Evolutionary conservation across 2,329 filamentous ascomycete genomes (phyloP).

Genomic region (Ceratocystis alfenasii): DNA sequence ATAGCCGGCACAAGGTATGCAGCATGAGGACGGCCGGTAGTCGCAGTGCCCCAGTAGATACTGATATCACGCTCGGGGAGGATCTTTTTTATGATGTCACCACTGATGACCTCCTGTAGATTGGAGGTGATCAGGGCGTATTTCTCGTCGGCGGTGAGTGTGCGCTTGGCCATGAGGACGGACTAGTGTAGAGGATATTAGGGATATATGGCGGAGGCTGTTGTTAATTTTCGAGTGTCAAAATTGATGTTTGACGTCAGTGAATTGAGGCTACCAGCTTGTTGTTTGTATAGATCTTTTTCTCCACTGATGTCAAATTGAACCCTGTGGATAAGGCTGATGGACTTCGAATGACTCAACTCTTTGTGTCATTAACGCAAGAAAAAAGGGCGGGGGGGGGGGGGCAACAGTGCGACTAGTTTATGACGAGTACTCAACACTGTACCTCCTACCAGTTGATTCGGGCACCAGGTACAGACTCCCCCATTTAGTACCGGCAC

Average conservation of each 20-base stretch:
- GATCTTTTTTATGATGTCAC: constrained; percentile 68
- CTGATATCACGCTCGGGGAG: constrained; percentile 58
- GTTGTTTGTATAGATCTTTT: background rate
- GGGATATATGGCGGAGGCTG: background rate
- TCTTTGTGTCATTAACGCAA: background rate
- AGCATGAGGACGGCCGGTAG: constrained; percentile 76
- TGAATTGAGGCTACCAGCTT: background rate
- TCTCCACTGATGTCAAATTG: background rate
- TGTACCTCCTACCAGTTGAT: background rate
- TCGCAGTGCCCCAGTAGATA: constrained; percentile 82
- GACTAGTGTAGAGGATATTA: background rate
- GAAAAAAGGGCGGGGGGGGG: background rate
- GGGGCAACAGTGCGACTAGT: background rate
- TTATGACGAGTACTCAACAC: background rate
- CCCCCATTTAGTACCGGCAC: too few species aligned
- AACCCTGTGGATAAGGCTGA: background rate
- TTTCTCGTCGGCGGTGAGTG: constrained; percentile 45
- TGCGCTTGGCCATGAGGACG: constrained; percentile 24
- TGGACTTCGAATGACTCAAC: background rate
- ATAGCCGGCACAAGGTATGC: constrained; percentile 82
- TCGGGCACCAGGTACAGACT: too few species aligned
- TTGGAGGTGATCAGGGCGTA: constrained; percentile 68
- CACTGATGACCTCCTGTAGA: constrained; percentile 69
- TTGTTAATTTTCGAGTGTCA: background rate
- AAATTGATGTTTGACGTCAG: background rate